phyloP scores from a whole-genome alignment of 345 rosid genomes.

The Anastatica hierochuntica region DNA sequence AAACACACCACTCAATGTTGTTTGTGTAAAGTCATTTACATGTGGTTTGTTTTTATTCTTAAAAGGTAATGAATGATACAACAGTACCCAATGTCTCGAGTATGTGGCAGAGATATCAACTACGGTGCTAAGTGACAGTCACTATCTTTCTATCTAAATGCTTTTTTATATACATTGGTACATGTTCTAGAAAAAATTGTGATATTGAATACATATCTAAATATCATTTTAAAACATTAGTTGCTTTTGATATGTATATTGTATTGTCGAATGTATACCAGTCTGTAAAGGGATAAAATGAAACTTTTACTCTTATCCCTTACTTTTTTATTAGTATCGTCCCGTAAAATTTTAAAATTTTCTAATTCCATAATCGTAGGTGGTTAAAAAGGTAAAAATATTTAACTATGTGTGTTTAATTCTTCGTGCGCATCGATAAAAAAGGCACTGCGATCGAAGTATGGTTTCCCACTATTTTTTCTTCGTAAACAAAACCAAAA shows the following conservation, averaged over 20 bases:
- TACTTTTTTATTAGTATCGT: not conserved
- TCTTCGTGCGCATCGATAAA: constrained; percentile 16
- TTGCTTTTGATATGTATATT: too few relatives aligned
- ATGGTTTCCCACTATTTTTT: constrained; percentile 25
- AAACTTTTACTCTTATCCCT: not conserved
- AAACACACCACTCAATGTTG: not conserved
- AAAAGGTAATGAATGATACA: constrained; percentile 18
- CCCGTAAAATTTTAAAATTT: not conserved
- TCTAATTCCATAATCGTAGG: constrained; percentile 6
- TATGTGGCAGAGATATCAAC: constrained; percentile 14
- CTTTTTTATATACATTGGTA: not conserved
- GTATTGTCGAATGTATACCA: constrained; percentile 1
- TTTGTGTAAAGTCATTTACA: not conserved
- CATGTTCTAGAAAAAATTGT: too few relatives aligned
- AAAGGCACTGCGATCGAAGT: constrained; percentile 11
- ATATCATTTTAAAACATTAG: too few relatives aligned
- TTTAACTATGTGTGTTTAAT: not conserved
- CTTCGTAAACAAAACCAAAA: not conserved
- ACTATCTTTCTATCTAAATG: constrained; percentile 13
- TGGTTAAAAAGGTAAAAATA: not conserved
- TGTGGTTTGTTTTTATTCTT: constrained; percentile 11
- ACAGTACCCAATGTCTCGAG: constrained; percentile 4
- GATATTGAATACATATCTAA: too few relatives aligned
- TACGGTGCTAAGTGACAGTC: constrained; percentile 21
- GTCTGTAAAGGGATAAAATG: constrained; percentile 10